A percentile compares a stretch with the other conserved stretches of the same genome.
phyloP scores from a whole-genome alignment of 371 early-diverging fungal species.

The Dichotomocladium elegans region DNA sequence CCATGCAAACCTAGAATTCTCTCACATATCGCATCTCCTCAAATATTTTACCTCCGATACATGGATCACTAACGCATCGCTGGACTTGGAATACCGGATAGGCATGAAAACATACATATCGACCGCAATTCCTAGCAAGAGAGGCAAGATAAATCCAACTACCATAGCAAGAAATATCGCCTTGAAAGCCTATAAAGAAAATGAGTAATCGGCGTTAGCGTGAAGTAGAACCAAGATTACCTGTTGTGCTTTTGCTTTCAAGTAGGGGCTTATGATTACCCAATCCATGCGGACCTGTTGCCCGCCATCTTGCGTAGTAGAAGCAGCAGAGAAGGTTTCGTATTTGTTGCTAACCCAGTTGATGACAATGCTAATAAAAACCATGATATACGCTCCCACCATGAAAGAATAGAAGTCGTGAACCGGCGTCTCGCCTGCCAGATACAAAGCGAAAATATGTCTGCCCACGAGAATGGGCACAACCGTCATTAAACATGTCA shows the following conservation, averaged over 20 bases:
- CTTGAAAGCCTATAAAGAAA: conserved; percentile 11
- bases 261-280: too few species aligned
- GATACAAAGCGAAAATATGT: conserved; percentile 32
- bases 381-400: conserved; percentile 36
- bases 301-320: too few species aligned
- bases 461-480: conserved; percentile 47
- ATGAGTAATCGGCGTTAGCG: background rate
- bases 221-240: background rate
- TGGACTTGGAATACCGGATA: conserved; percentile 26
- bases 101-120: conserved; percentile 60
- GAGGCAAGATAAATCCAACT: conserved; percentile 53
- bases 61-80: conserved; percentile 36
- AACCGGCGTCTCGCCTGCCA: conserved; percentile 30
- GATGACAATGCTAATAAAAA: conserved; percentile 14
- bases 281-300: too few species aligned
- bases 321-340: background rate
- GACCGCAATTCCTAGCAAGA: conserved; percentile 47
- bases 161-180: conserved; percentile 30
- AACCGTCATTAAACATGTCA: conserved; percentile 47
- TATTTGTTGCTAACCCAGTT: conserved; percentile 22
- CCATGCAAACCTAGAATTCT: background rate
- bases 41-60: conserved; percentile 44
- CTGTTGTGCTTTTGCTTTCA: too few species aligned
- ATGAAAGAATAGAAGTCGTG: conserved; percentile 61
- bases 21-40: too few species aligned